Evolutionary conservation across 108 stramenopile genomes (phyloP).

Genomic region (Cylindrotheca closterium): DNA sequence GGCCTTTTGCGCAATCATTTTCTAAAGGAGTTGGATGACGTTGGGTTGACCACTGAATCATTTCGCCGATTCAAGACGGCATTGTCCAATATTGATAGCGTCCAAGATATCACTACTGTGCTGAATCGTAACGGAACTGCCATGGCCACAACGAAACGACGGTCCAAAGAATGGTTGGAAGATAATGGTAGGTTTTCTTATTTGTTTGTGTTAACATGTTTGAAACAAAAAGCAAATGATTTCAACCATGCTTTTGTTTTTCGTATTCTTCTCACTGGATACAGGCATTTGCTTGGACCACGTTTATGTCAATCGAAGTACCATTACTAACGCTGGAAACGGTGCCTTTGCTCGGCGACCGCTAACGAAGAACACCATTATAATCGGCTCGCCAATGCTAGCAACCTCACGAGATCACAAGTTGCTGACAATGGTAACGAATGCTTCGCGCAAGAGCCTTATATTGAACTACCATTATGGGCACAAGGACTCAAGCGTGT

Average conservation of each 20-base stretch:
- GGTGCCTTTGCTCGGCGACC: slow-evolving; percentile 20
- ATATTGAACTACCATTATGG: slow-evolving; percentile 22
- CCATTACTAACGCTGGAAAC: slow-evolving; percentile 14
- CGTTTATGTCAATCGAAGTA: slow-evolving; percentile 6
- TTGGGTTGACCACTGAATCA: not conserved
- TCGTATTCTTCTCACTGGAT: too few species aligned
- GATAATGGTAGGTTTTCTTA: slow-evolving; percentile 13
- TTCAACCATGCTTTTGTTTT: too few species aligned
- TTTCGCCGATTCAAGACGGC: slow-evolving; percentile 8
- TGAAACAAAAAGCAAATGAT: not conserved
- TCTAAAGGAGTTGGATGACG: not conserved
- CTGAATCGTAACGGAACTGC: slow-evolving; percentile 26
- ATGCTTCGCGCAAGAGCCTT: slow-evolving; percentile 2
- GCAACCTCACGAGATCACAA: not conserved
- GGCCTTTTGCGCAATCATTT: not conserved
- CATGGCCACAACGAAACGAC: slow-evolving; percentile 13
- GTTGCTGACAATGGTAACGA: not conserved
- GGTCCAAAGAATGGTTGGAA: slow-evolving; percentile 24
- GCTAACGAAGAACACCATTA: slow-evolving; percentile 11
- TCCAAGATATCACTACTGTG: slow-evolving; percentile 6
- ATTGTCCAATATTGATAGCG: not conserved
- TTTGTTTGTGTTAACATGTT: not conserved
- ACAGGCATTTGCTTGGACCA: slow-evolving; percentile 21
- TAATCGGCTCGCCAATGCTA: slow-evolving; percentile 37
- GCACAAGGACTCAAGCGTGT: slow-evolving; percentile 9